phyloP scores from a whole-genome alignment of 2,329 filamentous ascomycete species.

The Lasiodiplodia gonubiensis region DNA sequence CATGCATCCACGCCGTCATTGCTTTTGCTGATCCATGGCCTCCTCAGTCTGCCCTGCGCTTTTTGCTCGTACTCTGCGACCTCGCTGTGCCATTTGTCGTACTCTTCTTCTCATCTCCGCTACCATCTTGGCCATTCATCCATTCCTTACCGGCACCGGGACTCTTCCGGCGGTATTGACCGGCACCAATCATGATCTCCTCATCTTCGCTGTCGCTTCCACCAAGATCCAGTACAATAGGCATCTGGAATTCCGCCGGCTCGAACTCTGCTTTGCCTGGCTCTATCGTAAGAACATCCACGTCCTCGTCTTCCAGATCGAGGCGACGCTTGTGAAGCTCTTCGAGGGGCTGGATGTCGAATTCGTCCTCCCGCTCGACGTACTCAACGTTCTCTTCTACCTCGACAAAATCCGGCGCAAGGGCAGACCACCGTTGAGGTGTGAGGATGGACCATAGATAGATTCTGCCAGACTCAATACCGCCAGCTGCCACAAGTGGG shows the following conservation, averaged over 20 bases:
- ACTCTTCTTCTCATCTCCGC: conserved; percentile 43
- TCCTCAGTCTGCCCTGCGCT: conserved; percentile 39
- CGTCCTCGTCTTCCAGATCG: conserved; percentile 89
- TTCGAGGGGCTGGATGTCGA: conserved; percentile 94
- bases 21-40: conserved; percentile 18
- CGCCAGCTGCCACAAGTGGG: conserved; percentile 87
- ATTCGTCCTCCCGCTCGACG: conserved; percentile 93
- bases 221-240: conserved; percentile 88
- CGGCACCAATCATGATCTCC: conserved; percentile 68
- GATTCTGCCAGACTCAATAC: conserved; percentile 88
- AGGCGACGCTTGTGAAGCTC: conserved; percentile 90
- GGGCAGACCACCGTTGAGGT: conserved; percentile 94
- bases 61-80: conserved; percentile 41
- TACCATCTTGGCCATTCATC: conserved; percentile 58
- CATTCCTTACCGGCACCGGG: conserved; percentile 74
- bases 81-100: conserved; percentile 38
- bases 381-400: conserved; percentile 99
- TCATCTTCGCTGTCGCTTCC: conserved; percentile 97
- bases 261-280: conserved; percentile 62
- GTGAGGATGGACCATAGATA: conserved; percentile 96
- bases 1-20: conserved; percentile 20
- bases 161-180: conserved; percentile 87
- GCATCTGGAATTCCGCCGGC: conserved; percentile 78
- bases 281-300: conserved; percentile 85
- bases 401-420: conserved; percentile 95